Percentiles rank a stretch among this genome's conserved stretches.
Conservation (phyloP, 805 yeast species). For the Cyberlindnera petersonii region DNA sequence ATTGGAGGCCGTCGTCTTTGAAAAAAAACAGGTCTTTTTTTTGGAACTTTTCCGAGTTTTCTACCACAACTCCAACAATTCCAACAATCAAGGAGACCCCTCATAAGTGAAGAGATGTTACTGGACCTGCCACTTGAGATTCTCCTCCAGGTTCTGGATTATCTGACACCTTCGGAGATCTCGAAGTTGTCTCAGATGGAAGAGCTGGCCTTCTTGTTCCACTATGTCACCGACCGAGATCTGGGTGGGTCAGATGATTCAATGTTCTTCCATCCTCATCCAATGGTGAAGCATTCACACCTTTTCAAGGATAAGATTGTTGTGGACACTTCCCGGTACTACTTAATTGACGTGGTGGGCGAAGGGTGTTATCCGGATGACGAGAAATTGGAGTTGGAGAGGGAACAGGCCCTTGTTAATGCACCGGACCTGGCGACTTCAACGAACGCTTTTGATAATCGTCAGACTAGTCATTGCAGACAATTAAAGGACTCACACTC, state of each 20-base stretch:
- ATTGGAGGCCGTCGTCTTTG: too few relatives aligned
- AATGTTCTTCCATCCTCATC: constrained; percentile 11
- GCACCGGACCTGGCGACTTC: too few relatives aligned
- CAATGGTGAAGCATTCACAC: constrained; percentile 1
- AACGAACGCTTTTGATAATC: too few relatives aligned
- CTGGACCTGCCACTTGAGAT: constrained; percentile 13
- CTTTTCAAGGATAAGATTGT: constrained; percentile 3
- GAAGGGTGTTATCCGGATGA: too few relatives aligned
- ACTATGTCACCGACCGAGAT: constrained; percentile 8
- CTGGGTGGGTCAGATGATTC: neutral
- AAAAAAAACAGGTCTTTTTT: too few relatives aligned
- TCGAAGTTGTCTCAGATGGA: constrained; percentile 8
- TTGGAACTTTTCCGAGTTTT: too few relatives aligned
- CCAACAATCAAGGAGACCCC: too few relatives aligned
- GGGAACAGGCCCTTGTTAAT: constrained; percentile 14
- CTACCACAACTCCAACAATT: too few relatives aligned
- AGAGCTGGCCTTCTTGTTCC: constrained; percentile 13
- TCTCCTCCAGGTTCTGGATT: constrained; percentile 12
- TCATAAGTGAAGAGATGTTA: constrained; percentile 9
- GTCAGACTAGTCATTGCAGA: too few relatives aligned
- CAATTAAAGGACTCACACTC: too few relatives aligned
- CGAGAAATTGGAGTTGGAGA: too few relatives aligned
- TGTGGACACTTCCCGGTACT: constrained; percentile 14
- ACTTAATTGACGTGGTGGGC: constrained; percentile 16
- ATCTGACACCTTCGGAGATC: constrained; percentile 15